phyloP scores from a whole-genome alignment of 2,329 filamentous ascomycete species.

The Botrytis medusae region DNA sequence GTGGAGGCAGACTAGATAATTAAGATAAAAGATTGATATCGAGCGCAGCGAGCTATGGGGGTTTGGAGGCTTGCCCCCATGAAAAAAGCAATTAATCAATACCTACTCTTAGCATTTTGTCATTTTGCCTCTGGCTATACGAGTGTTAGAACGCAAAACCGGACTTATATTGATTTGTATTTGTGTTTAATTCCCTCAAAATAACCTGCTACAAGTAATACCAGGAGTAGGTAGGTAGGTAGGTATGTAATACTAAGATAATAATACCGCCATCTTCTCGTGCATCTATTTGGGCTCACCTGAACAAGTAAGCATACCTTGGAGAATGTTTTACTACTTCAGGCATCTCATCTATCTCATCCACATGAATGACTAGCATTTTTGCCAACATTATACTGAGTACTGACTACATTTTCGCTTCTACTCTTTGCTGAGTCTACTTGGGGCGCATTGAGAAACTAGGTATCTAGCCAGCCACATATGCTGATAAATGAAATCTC shows the following conservation, averaged over 20 bases:
- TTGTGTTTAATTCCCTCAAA: not conserved
- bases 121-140: not conserved
- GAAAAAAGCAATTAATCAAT: not conserved
- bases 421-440: not conserved
- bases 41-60: slow-evolving; percentile 1
- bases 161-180: not conserved
- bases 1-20: not conserved
- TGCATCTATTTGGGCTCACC: not conserved
- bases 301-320: not conserved
- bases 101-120: not conserved
- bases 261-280: not conserved
- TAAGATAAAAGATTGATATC: not conserved
- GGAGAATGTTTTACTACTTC: not conserved
- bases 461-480: not conserved
- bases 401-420: not conserved
- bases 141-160: not conserved
- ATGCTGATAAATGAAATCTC: not conserved
- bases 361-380: not conserved
- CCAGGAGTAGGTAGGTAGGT: not conserved
- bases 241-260: not conserved
- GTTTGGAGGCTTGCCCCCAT: not conserved
- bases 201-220: not conserved
- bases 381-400: not conserved
- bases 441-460: not conserved
- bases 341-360: not conserved